Percentiles rank a stretch among this genome's conserved stretches.
Evolutionary conservation across 768 basidiomycete genomes (phyloP).

Genomic region (Boletus subparvulus): DNA sequence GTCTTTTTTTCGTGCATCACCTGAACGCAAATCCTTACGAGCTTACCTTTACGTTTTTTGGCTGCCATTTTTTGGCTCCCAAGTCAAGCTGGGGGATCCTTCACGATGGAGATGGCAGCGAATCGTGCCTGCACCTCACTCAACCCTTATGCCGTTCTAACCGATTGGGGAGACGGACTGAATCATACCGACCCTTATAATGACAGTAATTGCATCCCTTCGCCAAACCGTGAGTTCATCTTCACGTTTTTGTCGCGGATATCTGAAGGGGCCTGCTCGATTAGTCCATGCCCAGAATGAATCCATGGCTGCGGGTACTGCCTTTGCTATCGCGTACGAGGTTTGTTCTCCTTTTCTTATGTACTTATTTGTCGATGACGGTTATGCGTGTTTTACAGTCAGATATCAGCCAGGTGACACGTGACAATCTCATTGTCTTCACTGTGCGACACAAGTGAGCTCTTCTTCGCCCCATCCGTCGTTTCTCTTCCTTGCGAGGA

Average conservation of each 20-base stretch:
- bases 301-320: slow-evolving; percentile 8
- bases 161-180: slow-evolving; percentile 2
- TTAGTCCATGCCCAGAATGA: slow-evolving; percentile 17
- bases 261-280: neutral
- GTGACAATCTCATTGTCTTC: slow-evolving; percentile 1
- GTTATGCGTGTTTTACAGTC: neutral
- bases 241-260: neutral
- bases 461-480: neutral
- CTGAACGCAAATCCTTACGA: neutral
- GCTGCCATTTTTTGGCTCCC: neutral
- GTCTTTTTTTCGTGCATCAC: neutral
- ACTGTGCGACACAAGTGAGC: neutral
- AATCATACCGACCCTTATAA: slow-evolving; percentile 1
- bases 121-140: slow-evolving; percentile 7
- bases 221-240: slow-evolving; percentile 16
- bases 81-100: neutral
- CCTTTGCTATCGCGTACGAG: slow-evolving; percentile 10
- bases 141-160: fast-evolving
- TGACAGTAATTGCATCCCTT: neutral
- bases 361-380: neutral
- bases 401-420: neutral
- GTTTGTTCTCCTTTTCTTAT: slow-evolving; percentile 2
- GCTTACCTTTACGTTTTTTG: too few species aligned
- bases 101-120: slow-evolving; percentile 1
- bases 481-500: neutral